Evolutionary conservation across 257 asterid species (phyloP), one percentile per base, ranked within the genome.

Genomic region (Plectranthus barbatus): DNA sequence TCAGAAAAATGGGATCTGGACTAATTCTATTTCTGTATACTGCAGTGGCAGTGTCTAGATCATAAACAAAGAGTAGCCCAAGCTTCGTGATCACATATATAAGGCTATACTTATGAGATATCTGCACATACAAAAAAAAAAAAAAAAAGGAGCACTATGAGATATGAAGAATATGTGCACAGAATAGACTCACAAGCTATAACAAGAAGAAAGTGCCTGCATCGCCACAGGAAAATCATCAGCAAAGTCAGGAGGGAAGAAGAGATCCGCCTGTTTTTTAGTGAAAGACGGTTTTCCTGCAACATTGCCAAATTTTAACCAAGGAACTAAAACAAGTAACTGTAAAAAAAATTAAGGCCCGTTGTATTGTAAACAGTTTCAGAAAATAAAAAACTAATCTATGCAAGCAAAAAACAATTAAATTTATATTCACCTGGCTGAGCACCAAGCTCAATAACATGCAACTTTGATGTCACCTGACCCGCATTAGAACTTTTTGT

Each of bases 171-270:
- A 31, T 48, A 60, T 64, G 60, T 31, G 36, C 57, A 23, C 14
- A 53, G 12, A 51, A 70, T 9, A 29, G 52, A 72, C 13, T 47
- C 59, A 53, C 17, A 48, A 56, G 50, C 12, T 19, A 19, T 51
- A 50, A 15, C 51, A 70, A 57, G 52, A 49, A 67, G 48, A 56
- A 71, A 68, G 34, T 59, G 90, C 99, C 99, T 93, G 99, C 99
- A 93, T 93, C 54, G 99, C 92, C 48, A 93, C 99, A 10, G 97
- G 99, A 62, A 93, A 93, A 77, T 93, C 99, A 63, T 93, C 99
- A 54, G 86, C 80, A 76, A 93, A 93, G 81, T 93, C 96, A 5
- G 95, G 99, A 72, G 96, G 99, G 71, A 93, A 93, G 82, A 93
- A 93, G 47, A 93, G 94, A 77, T 93, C 99, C 36, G 99, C 97